Base-by-base conservation (phyloP, 768 basidiomycete genomes). In the Phaffia australis region DNA sequence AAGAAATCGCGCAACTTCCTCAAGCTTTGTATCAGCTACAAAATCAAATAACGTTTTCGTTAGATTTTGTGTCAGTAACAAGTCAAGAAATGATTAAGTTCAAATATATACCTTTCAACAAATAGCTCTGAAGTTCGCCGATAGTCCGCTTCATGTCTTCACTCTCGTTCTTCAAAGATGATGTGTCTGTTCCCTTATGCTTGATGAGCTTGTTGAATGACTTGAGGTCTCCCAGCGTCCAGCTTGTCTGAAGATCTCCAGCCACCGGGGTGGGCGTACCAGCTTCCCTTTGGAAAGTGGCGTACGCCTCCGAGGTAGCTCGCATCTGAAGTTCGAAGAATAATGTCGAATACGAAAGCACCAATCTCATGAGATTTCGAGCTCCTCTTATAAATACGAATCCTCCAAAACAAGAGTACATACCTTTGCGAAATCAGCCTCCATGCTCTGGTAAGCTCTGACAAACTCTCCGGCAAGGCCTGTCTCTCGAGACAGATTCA, bases 1-100 rank as follows among this genome's bases (percentile, higher is more conserved):
- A 63, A 85, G 80, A 75, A 89, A 92, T 5, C 89, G 83, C 21
- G 80, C 79, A 29, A 89, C 86, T 72, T 95, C 91, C 73, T 92
- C 90, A 70, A 82, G 82, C 70, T 87, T 84, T 67, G 87, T 88
- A 59, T 83, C 84, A 50, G 85, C 92, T 94, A 72, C 50, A 64
- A 32, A 15, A 25, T 29, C 14, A 49, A 11, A 56, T 63, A 35
- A 68, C 60, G 16, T 2, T 19, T 5, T 32, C 2, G 6, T 54
- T 25, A 30, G 54, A 59, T 0, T 16, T 14, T 6, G 1, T 8
- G 23, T 9, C 5, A 11, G 63, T 23, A 30, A 51, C 14, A 23
- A 52, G 25, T n/a, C 18, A 19, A 46, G 56, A 16, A 42, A n/a
- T 56, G 9, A 8, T 32, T 23, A 23, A 25, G 32, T 21, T 15